A percentile compares a stretch with the other conserved stretches of the same genome.
These are phyloP conservation scores for Aspergillus sp. DNA, from an alignment of 2,329 filamentous ascomycete genomes.

Conservation along the genomic window DNA sequence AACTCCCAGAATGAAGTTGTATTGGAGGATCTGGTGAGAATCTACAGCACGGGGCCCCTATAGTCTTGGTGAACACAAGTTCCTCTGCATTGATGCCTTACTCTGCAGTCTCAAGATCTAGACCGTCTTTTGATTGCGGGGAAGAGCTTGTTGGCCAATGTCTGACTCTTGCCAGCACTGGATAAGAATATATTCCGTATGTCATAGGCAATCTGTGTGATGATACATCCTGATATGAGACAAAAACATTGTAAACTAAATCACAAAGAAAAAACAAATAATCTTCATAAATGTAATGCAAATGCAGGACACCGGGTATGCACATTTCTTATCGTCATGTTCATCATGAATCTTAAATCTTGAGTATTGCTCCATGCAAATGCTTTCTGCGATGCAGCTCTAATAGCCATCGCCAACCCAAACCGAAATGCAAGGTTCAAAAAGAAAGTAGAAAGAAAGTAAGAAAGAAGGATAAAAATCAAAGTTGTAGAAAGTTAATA, in stretches of 20 bases:
- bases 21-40: neutral
- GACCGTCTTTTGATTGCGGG: neutral
- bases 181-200: neutral
- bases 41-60: neutral
- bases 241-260: neutral
- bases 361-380: slow-evolving; percentile 5
- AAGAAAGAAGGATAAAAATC: neutral
- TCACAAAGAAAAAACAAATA: neutral
- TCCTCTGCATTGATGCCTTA: neutral
- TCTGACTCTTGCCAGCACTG: neutral
- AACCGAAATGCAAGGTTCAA: neutral
- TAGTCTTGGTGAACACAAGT: neutral
- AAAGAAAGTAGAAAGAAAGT: neutral
- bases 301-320: slow-evolving; percentile 5
- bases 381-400: neutral
- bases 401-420: neutral
- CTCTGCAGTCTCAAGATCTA: neutral
- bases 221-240: neutral
- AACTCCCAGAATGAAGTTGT: neutral
- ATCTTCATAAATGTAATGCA: neutral
- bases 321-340: neutral
- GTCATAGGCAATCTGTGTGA: neutral
- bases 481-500: neutral
- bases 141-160: neutral
- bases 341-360: neutral